Evolutionary conservation across 495 filamentous ascomycete genomes (phyloP).

Genomic region (Trichoderma parareesei): DNA sequence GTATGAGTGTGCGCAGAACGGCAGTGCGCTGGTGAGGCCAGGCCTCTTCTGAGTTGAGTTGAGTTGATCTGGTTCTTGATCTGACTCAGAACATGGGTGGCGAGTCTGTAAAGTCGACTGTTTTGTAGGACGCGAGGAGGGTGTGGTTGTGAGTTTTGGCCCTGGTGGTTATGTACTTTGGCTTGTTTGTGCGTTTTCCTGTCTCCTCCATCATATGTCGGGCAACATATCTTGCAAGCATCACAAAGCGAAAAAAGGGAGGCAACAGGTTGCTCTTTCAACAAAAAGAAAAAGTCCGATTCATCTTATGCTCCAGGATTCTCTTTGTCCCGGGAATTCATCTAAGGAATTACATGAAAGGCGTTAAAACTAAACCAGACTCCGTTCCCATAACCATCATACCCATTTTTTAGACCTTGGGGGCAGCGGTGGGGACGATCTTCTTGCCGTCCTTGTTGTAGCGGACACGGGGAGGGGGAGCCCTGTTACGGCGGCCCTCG

Average conservation of each 20-base stretch:
- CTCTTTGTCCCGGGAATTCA: slow-evolving; percentile 6
- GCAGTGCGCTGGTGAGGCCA: neutral
- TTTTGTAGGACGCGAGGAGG: neutral
- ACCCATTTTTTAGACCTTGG: slow-evolving; percentile 29
- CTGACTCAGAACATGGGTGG: neutral
- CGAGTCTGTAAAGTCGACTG: neutral
- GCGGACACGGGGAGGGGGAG: slow-evolving; percentile 88
- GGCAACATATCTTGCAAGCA: neutral
- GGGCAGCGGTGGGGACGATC: slow-evolving; percentile 76
- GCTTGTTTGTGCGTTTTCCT: neutral
- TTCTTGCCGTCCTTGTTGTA: slow-evolving; percentile 99
- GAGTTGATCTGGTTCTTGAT: neutral
- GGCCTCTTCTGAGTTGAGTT: neutral
- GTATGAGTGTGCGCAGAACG: slow-evolving; percentile 8
- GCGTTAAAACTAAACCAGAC: slow-evolving; percentile 2
- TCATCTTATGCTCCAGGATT: slow-evolving; percentile 5
- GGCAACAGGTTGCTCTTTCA: neutral
- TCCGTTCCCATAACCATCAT: neutral
- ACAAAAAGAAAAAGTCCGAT: slow-evolving; percentile 5
- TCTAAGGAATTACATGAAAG: slow-evolving; percentile 7
- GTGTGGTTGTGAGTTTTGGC: neutral
- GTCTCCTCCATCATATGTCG: neutral
- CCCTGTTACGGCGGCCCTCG: slow-evolving; percentile 96
- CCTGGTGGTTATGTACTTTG: neutral
- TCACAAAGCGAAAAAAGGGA: neutral